Evolutionary conservation across 1,284 basidiomycete species (phyloP).

Genomic region (Apiotrichum sp.): DNA sequence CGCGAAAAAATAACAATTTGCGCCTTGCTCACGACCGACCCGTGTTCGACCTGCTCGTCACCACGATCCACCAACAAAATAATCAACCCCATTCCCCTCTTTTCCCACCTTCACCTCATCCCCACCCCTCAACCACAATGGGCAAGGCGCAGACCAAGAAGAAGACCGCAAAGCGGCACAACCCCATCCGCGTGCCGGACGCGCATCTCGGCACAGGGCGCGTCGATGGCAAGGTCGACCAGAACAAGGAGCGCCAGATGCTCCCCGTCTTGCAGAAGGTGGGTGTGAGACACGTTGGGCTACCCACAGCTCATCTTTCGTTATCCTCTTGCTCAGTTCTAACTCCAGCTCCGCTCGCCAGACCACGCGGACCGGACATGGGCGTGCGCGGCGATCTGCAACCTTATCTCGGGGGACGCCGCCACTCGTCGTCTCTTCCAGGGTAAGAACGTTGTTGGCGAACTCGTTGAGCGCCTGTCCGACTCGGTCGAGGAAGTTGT

Average conservation of each 20-base stretch:
- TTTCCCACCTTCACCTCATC: neutral
- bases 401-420: slow-evolving; percentile 80
- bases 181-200: slow-evolving; percentile 84
- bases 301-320: too few species aligned
- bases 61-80: too few species aligned
- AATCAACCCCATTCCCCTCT: too few species aligned
- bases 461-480: slow-evolving; percentile 71
- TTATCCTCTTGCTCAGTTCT: neutral
- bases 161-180: slow-evolving; percentile 63
- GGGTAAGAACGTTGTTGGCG: slow-evolving; percentile 81
- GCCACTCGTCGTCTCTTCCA: slow-evolving; percentile 80
- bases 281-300: slow-evolving; percentile 3
- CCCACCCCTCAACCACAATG: slow-evolving; percentile 51
- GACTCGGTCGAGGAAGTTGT: slow-evolving; percentile 81
- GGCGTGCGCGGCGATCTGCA: slow-evolving; percentile 87
- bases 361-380: slow-evolving; percentile 76
- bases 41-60: too few species aligned
- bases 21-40: neutral
- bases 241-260: slow-evolving; percentile 66
- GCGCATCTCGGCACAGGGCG: slow-evolving; percentile 71
- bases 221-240: slow-evolving; percentile 34
- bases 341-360: slow-evolving; percentile 49
- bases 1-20: neutral
- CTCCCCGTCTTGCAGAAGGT: slow-evolving; percentile 84
- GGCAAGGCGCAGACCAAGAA: slow-evolving; percentile 74